Percentiles rank a stretch among this genome's conserved stretches.
These are phyloP conservation scores for Penicillium goetzii DNA, from an alignment of 495 filamentous ascomycete genomes.

Conservation along the genomic window DNA sequence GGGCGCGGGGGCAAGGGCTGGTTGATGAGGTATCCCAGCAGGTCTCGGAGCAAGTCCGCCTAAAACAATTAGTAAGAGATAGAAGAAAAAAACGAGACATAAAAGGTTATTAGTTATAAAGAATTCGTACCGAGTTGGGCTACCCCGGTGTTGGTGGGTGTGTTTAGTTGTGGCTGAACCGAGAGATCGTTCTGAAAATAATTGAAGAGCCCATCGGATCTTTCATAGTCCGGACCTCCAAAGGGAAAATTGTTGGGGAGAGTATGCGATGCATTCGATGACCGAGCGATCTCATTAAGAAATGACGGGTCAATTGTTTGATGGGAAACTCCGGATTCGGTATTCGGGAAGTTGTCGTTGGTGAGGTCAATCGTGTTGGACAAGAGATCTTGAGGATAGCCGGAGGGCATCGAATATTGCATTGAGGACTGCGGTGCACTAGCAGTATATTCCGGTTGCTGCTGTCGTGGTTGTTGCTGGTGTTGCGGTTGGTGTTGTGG, in stretches of 20 bases:
- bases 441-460: slow-evolving; percentile 24
- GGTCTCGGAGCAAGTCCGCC: background rate
- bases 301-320: slow-evolving; percentile 50
- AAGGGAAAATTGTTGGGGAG: slow-evolving; percentile 34
- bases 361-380: slow-evolving; percentile 39
- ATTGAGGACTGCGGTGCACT: slow-evolving; percentile 27
- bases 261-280: slow-evolving; percentile 15
- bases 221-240: slow-evolving; percentile 34
- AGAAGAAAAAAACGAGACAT: background rate
- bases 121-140: slow-evolving; percentile 7
- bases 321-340: slow-evolving; percentile 29
- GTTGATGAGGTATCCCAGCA: slow-evolving; percentile 6
- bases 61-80: background rate
- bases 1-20: slow-evolving; percentile 15
- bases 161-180: slow-evolving; percentile 21
- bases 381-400: slow-evolving; percentile 32
- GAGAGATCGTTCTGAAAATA: slow-evolving; percentile 40
- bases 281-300: slow-evolving; percentile 32
- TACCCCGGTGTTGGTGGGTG: background rate
- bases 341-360: slow-evolving; percentile 36
- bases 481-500: slow-evolving; percentile 30
- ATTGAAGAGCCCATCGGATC: slow-evolving; percentile 27
- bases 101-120: background rate
- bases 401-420: slow-evolving; percentile 33
- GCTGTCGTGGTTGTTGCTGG: slow-evolving; percentile 30